Conservation (phyloP, 345 rosid species). For the Citrus trifoliata region DNA sequence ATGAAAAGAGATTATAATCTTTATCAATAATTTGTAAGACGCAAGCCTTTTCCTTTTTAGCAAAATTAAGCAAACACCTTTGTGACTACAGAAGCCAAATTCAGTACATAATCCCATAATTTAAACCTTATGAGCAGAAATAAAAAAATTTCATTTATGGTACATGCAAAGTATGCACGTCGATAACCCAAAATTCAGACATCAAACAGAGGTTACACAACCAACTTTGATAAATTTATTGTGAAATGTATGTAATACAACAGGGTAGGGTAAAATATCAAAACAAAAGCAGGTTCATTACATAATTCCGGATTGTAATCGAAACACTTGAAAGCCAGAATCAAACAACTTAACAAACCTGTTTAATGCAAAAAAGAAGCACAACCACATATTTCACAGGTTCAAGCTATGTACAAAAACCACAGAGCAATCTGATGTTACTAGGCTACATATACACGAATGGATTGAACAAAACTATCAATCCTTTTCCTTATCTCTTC, state of each 20-base stretch:
- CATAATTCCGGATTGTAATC: not conserved
- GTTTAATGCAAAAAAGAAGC: not conserved
- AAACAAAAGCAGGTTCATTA: not conserved
- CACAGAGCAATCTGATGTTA: not conserved
- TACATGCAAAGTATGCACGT: not conserved
- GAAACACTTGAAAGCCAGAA: not conserved
- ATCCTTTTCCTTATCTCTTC: conserved; percentile 85
- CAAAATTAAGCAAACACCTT: too few species aligned
- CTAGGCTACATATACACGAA: conserved; percentile 34
- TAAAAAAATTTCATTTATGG: too few species aligned
- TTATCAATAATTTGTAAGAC: too few species aligned
- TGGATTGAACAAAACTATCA: conserved; percentile 57
- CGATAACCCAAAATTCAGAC: not conserved
- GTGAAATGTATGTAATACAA: not conserved
- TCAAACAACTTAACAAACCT: not conserved
- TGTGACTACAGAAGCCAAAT: not conserved
- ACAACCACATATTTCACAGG: conserved; percentile 15
- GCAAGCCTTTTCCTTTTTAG: too few species aligned
- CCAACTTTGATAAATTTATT: not conserved
- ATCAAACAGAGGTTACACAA: not conserved
- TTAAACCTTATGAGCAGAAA: not conserved
- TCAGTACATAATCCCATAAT: not conserved
- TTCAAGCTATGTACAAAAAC: not conserved
- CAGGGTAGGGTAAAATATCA: not conserved
- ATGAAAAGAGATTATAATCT: too few species aligned